Percentiles rank a stretch among this genome's conserved stretches.
These are phyloP conservation scores for Penicillium sp. DNA, from an alignment of 2,329 filamentous ascomycete species.

Conservation along the genomic window DNA sequence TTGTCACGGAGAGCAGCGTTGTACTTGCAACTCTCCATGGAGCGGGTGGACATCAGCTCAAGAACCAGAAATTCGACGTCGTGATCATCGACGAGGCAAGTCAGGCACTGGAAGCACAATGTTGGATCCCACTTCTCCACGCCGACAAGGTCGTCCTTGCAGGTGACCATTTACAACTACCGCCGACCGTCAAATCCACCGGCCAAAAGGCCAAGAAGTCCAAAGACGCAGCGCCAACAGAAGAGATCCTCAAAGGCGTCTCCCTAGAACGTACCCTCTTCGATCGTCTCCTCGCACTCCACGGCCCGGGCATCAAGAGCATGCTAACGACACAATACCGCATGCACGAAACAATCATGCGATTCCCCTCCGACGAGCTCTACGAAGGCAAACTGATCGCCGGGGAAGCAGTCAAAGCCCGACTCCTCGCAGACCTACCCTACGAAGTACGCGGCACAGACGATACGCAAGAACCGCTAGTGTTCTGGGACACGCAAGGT, in stretches of 20 bases:
- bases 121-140: conserved; percentile 85
- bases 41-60: conserved; percentile 80
- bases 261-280: conserved; percentile 89
- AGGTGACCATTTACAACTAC: conserved; percentile 90
- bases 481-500: conserved; percentile 96
- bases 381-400: conserved; percentile 83
- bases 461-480: conserved; percentile 80
- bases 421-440: conserved; percentile 74
- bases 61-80: conserved; percentile 81
- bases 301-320: conserved; percentile 81
- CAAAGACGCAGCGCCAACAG: conserved; percentile 35
- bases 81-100: conserved; percentile 96
- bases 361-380: conserved; percentile 84
- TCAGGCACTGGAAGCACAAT: conserved; percentile 93
- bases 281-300: conserved; percentile 78
- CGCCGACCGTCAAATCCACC: conserved; percentile 87
- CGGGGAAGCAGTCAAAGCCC: conserved; percentile 72
- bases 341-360: conserved; percentile 96
- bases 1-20: conserved; percentile 78
- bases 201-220: conserved; percentile 43
- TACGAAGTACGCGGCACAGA: conserved; percentile 79
- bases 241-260: conserved; percentile 50
- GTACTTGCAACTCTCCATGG: conserved; percentile 92
- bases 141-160: conserved; percentile 85
- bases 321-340: conserved; percentile 98